Evolutionary conservation across 1,284 basidiomycete species (phyloP).

Genomic region (Melampsora larici-populina): DNA sequence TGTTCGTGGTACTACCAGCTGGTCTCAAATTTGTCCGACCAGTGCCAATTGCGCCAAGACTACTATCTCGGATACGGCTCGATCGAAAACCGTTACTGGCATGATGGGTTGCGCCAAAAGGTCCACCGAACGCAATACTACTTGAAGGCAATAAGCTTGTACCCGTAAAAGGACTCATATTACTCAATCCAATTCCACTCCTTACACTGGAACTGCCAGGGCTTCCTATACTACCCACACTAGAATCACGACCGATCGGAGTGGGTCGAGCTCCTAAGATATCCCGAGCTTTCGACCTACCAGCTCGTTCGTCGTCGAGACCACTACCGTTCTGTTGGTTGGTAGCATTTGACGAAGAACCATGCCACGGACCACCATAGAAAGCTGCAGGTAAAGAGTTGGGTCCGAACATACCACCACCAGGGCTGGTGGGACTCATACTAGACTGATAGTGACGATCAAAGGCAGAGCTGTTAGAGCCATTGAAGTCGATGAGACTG

Average conservation of each 20-base stretch:
- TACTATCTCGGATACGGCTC: conserved; percentile 40
- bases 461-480: conserved; percentile 7
- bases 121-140: conserved; percentile 20
- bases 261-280: conserved; percentile 28
- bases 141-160: conserved; percentile 45
- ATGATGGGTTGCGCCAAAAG: conserved; percentile 27
- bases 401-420: conserved; percentile 21
- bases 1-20: conserved; percentile 25
- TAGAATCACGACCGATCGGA: conserved; percentile 17
- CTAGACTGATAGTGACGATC: conserved; percentile 2
- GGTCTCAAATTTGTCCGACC: conserved; percentile 17
- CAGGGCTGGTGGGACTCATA: conserved; percentile 13
- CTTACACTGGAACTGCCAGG: conserved; percentile 31
- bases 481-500: conserved; percentile 15
- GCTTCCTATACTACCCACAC: conserved; percentile 33
- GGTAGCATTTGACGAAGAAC: not conserved
- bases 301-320: conserved; percentile 17
- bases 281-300: conserved; percentile 34
- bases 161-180: conserved; percentile 51
- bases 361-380: conserved; percentile 36
- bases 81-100: conserved; percentile 11
- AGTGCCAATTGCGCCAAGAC: conserved; percentile 38
- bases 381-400: conserved; percentile 29
- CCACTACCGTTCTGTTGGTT: not conserved
- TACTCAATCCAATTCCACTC: conserved; percentile 48